These are phyloP conservation scores for Evansstolkia leycettana DNA, from an alignment of 495 filamentous ascomycete species.

Conservation along the genomic window DNA sequence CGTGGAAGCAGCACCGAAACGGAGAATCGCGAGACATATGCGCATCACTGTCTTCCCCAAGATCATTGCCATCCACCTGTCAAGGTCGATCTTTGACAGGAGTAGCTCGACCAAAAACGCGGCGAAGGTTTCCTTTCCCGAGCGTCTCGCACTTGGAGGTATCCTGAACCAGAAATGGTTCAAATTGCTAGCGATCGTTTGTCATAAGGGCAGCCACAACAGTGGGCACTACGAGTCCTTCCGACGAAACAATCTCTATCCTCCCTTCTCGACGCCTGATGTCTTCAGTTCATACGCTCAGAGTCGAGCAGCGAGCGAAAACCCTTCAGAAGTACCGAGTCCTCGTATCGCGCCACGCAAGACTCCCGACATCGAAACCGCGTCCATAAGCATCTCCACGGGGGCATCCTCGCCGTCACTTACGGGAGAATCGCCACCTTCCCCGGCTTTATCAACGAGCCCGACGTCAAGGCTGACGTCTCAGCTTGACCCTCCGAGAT, in stretches of 20 bases:
- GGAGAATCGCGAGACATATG: constrained; percentile 74
- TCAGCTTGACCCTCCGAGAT: constrained; percentile 12
- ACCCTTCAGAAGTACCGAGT: constrained; percentile 30
- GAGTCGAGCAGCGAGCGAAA: constrained; percentile 41
- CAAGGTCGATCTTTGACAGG: constrained; percentile 76
- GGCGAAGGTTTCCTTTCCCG: constrained; percentile 86
- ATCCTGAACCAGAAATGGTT: constrained; percentile 68
- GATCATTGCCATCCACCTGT: constrained; percentile 83
- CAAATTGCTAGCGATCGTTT: constrained; percentile 76
- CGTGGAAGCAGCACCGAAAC: constrained; percentile 56
- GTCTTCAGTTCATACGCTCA: constrained; percentile 58
- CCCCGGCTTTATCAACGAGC: constrained; percentile 7
- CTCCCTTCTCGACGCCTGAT: constrained; percentile 72
- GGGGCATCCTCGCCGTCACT: constrained; percentile 27
- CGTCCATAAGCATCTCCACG: constrained; percentile 19
- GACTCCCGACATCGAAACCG: constrained; percentile 15
- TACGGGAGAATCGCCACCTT: constrained; percentile 21
- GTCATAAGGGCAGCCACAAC: constrained; percentile 90
- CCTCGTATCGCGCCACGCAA: constrained; percentile 23
- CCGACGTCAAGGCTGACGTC: constrained; percentile 4
- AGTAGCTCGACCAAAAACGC: constrained; percentile 80
- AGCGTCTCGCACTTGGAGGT: constrained; percentile 67
- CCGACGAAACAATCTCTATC: constrained; percentile 65
- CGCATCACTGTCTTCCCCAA: constrained; percentile 79
- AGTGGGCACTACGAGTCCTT: constrained; percentile 98